Evolutionary conservation across 495 filamentous ascomycete species (phyloP).

Genomic region (Aspergillus incahuasiensis): DNA sequence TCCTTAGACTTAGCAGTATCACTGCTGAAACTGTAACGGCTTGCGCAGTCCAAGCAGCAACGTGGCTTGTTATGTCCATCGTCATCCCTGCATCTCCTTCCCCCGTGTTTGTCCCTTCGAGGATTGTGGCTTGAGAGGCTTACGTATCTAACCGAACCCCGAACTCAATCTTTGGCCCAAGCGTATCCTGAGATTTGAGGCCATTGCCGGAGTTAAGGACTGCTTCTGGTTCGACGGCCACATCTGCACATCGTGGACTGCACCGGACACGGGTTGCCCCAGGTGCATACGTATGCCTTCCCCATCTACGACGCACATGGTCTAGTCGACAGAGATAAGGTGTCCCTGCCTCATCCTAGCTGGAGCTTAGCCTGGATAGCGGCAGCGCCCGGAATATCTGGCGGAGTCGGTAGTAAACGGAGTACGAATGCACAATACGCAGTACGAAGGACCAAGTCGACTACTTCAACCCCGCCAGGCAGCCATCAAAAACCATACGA

Average conservation of each 20-base stretch:
- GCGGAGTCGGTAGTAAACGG: too few relatives aligned
- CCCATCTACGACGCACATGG: not conserved
- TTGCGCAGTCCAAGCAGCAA: not conserved
- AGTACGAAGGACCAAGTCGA: not conserved
- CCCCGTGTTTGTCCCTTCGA: not conserved
- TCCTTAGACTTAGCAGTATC: too few relatives aligned
- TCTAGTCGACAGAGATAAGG: not conserved
- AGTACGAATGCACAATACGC: not conserved
- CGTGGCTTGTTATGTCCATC: not conserved
- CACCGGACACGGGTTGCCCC: slow-evolving; percentile 9
- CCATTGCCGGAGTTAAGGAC: not conserved
- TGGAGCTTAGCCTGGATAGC: not conserved
- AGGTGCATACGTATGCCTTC: slow-evolving; percentile 13
- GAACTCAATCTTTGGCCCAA: not conserved
- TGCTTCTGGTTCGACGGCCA: not conserved
- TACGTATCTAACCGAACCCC: not conserved
- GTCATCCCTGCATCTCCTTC: not conserved
- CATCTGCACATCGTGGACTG: not conserved
- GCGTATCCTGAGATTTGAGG: slow-evolving; percentile 3
- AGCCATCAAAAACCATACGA: not conserved
- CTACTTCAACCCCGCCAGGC: not conserved
- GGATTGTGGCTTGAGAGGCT: not conserved
- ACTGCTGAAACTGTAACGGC: too few relatives aligned
- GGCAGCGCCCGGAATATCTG: not conserved
- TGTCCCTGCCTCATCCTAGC: slow-evolving; percentile 1